Evolutionary conservation across 208 protist genomes (phyloP).

Genomic region (Trypanosoma congolense): DNA sequence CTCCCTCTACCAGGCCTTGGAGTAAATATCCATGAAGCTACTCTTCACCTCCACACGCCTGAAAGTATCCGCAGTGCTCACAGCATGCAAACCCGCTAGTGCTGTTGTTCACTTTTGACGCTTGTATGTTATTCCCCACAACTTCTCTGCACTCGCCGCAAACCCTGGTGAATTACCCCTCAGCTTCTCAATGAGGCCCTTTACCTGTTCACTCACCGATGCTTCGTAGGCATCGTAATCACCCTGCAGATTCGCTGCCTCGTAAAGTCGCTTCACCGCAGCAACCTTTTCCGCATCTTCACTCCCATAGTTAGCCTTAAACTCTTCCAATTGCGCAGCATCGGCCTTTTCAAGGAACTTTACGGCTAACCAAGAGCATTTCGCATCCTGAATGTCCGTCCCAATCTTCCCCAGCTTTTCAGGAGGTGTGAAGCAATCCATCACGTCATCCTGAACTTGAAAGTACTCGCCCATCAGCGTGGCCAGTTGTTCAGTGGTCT

Average conservation of each 20-base stretch:
- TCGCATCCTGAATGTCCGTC: conserved; percentile 97
- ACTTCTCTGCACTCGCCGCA: conserved; percentile 48
- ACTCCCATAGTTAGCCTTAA: conserved; percentile 91
- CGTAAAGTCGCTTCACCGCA: conserved; percentile 87
- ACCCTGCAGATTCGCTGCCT: conserved; percentile 63
- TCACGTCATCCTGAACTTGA: conserved; percentile 97
- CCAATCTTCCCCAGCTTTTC: conserved; percentile 96
- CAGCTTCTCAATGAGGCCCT: conserved; percentile 39
- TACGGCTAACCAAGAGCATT: conserved; percentile 96
- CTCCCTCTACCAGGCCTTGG: too few species aligned
- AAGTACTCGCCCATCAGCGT: conserved; percentile 97
- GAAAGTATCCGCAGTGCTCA: too few species aligned
- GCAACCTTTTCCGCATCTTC: conserved; percentile 66
- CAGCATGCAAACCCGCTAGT: too few species aligned
- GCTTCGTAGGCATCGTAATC: conserved; percentile 81
- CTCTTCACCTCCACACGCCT: too few species aligned
- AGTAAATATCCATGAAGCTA: too few species aligned
- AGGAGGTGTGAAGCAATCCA: conserved; percentile 96
- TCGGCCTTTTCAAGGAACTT: conserved; percentile 70
- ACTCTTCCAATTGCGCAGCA: conserved; percentile 43
- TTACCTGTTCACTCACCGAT: conserved; percentile 51
- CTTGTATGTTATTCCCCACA: conserved; percentile 90
- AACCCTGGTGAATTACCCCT: conserved; percentile 35
- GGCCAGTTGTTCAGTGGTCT: conserved; percentile 69
- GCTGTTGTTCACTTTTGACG: conserved; percentile 59